phyloP scores from a whole-genome alignment of 768 basidiomycete species.

The Boletus vermiculosoides region DNA sequence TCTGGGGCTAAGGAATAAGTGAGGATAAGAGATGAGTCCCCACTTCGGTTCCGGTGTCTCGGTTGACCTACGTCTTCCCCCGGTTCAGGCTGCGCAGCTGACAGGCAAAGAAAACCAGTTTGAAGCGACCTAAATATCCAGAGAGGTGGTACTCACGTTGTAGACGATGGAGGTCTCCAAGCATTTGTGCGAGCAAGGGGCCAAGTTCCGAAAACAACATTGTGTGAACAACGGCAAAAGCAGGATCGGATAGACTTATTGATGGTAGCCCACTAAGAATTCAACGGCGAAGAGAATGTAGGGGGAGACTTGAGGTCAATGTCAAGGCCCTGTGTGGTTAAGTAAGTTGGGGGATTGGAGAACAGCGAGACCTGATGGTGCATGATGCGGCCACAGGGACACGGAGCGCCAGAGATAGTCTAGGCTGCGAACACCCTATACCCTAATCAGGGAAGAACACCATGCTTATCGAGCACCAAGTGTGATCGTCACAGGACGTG shows the following conservation, averaged over 20 bases:
- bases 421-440: not conserved
- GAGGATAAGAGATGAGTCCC: not conserved
- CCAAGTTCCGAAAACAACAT: not conserved
- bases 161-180: not conserved
- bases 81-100: not conserved
- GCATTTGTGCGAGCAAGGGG: not conserved
- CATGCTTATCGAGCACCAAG: not conserved
- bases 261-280: not conserved
- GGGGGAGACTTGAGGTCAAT: not conserved
- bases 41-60: not conserved
- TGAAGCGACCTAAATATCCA: not conserved
- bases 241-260: no score
- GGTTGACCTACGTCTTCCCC: conserved; percentile 1
- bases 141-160: not conserved
- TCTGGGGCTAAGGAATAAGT: not conserved
- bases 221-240: not conserved
- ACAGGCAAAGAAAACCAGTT: not conserved
- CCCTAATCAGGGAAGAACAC: not conserved
- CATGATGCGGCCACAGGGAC: not conserved
- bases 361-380: no score
- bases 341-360: not conserved
- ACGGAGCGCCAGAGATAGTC: not conserved
- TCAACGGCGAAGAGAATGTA: not conserved
- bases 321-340: not conserved
- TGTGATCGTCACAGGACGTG: not conserved